phyloP scores from a whole-genome alignment of 2,329 filamentous ascomycete species.

The Epichloe uncinata region DNA sequence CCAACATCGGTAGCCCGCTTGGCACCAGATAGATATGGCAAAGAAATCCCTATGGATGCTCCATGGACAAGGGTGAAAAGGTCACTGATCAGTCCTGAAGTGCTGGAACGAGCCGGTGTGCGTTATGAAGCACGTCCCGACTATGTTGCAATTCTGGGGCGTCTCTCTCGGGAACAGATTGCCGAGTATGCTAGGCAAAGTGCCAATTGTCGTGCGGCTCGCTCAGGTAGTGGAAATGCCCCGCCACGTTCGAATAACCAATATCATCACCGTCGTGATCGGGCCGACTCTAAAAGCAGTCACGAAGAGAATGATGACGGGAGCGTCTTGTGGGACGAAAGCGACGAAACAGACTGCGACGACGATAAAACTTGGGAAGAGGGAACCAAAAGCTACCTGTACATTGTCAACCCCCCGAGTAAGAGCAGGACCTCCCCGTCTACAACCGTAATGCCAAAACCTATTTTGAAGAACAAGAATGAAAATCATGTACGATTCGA shows the following conservation, averaged over 20 bases:
- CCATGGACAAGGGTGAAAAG: conserved; percentile 45
- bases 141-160: conserved; percentile 46
- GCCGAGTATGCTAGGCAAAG: conserved; percentile 36
- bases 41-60: conserved; percentile 41
- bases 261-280: conserved; percentile 7
- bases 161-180: conserved; percentile 38
- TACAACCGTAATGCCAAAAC: conserved; percentile 32
- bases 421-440: conserved; percentile 22
- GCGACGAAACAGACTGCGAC: conserved; percentile 19
- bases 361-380: conserved; percentile 20
- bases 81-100: conserved; percentile 39
- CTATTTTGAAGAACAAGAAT: conserved; percentile 49
- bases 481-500: conserved; percentile 43
- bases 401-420: conserved; percentile 24
- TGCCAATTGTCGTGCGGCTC: conserved; percentile 30
- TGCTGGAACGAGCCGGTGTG: conserved; percentile 37
- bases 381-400: conserved; percentile 20
- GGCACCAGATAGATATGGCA: conserved; percentile 43
- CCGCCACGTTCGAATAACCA: conserved; percentile 6
- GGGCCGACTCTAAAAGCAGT: conserved; percentile 21
- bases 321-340: conserved; percentile 17
- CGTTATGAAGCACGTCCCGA: conserved; percentile 46
- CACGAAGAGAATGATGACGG: conserved; percentile 20
- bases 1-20: conserved; percentile 24
- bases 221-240: conserved; percentile 11